Evolutionary conservation across 2,329 filamentous ascomycete species (phyloP), one percentile per base, ranked within the genome.

Genomic region (Fusarium proliferatum): DNA sequence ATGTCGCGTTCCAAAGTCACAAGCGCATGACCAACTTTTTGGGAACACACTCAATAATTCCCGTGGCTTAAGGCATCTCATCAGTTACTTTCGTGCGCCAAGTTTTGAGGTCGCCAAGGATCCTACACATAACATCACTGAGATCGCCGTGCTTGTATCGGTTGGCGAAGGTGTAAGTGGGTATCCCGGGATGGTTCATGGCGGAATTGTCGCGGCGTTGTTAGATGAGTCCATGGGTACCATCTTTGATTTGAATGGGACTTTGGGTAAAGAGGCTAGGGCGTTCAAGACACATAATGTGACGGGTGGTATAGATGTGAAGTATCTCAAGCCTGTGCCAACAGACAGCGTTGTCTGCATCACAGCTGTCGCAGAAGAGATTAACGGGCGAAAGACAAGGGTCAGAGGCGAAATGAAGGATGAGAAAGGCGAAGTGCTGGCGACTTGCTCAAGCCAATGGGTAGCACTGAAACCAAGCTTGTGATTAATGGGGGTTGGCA

Each of bases 221-320:
- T 66, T 82, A 30, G 83, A 85, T 53, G 83, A 84, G 77, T 71
- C 79, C 9, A 80, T 82, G 71, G 81, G 82, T 7, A 73, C 76
- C 4, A 64, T 85, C 23, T 78, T 81, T 28, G 82, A 84, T 56
- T 71, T 83, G 11, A 85, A 85, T 34, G 61, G 71, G 26, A 78
- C 77, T 0, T 70, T 84, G 42, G 77, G 77, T 4, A 82, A 83
- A 65, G 62, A 77, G 3, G 78, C 76, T 1, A 69, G 73, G 17
- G 69, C 78, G 1, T 82, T 80, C 46, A 70, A 69, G 51, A 73
- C 76, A 4, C 75, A 71, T 41, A 81, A 74, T 41, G 76, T 84
- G 16, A 84, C 83, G 21, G 83, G 77, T 1, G 77, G 73, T 6
- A 69, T 85, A 53, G 76, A 82, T 15, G 79, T 83, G 9, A 80